Conservation (phyloP, 192 early-diverging fungal species). For the Podila verticillata region DNA sequence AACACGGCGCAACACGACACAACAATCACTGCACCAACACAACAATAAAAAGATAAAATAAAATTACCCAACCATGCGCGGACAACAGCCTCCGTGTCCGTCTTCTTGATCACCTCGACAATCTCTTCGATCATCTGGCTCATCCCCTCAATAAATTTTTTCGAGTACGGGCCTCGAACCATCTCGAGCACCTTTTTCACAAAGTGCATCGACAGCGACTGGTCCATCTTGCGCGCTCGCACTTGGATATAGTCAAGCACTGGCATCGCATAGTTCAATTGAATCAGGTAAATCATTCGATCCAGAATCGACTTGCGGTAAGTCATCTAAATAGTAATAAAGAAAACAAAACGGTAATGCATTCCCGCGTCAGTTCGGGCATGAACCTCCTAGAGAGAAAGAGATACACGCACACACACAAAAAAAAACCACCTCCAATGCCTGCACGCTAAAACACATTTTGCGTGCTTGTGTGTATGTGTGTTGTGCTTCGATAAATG, state of each 20-base stretch:
- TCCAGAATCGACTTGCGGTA: constrained; percentile 75
- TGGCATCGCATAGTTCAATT: constrained; percentile 70
- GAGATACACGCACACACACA: too few relatives aligned
- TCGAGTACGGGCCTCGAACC: constrained; percentile 54
- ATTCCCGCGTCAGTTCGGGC: neutral
- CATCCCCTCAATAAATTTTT: constrained; percentile 55
- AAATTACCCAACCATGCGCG: constrained; percentile 46
- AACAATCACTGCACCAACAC: neutral
- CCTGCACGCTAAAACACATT: too few relatives aligned
- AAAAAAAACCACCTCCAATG: too few relatives aligned
- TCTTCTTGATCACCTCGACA: constrained; percentile 52
- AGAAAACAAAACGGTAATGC: neutral
- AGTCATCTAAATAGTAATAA: constrained; percentile 57
- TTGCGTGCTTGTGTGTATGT: too few relatives aligned
- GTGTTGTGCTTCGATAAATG: too few relatives aligned
- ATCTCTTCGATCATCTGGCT: constrained; percentile 54
- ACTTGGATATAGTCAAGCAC: constrained; percentile 68
- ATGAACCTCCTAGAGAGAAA: neutral
- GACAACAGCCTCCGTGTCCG: constrained; percentile 37
- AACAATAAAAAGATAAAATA: constrained; percentile 15
- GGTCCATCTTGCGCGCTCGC: constrained; percentile 65
- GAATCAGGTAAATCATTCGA: constrained; percentile 72
- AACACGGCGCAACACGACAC: too few relatives aligned
- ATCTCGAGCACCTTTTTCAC: constrained; percentile 63
- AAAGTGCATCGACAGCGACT: constrained; percentile 76